A percentile compares a stretch with the other conserved stretches of the same genome.
These are phyloP conservation scores for Aspergillus bombycis DNA, from an alignment of 2,329 filamentous ascomycete genomes.

Conservation along the genomic window DNA sequence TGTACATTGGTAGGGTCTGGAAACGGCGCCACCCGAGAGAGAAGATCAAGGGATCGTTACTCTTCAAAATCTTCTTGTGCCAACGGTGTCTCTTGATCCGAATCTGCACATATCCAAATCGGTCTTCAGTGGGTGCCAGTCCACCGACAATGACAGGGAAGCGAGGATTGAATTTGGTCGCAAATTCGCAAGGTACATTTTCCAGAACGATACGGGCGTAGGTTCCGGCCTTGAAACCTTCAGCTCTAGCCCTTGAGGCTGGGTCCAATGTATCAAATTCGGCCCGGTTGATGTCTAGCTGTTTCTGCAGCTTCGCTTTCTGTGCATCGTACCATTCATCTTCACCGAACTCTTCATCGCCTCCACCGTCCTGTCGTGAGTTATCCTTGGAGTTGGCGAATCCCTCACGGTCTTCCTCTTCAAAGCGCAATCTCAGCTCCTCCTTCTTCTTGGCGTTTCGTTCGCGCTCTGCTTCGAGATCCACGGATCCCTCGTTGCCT, in stretches of 20 bases:
- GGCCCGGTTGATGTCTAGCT: conserved; percentile 92
- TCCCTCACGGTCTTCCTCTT: conserved; percentile 96
- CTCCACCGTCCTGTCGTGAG: conserved; percentile 69
- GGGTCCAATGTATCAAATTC: conserved; percentile 91
- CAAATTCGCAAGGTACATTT: conserved; percentile 88
- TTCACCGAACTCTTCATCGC: conserved; percentile 79
- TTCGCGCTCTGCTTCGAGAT: conserved; percentile 84
- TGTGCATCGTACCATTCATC: conserved; percentile 99
- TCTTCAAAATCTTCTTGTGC: conserved; percentile 99
- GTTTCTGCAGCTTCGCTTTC: conserved; percentile 92
- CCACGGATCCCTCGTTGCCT: conserved; percentile 40
- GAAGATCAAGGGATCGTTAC: conserved; percentile 95
- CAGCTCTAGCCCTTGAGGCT: conserved; percentile 76
- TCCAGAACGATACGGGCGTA: conserved; percentile 92
- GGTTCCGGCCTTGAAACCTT: conserved; percentile 88
- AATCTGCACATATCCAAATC: conserved; percentile 93
- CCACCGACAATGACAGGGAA: conserved; percentile 88
- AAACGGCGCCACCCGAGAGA: conserved; percentile 95
- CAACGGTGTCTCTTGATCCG: conserved; percentile 96
- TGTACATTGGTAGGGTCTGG: conserved; percentile 90
- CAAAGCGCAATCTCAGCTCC: conserved; percentile 90
- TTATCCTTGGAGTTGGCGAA: conserved; percentile 84
- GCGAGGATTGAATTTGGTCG: conserved; percentile 76
- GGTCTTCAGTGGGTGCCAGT: conserved; percentile 89
- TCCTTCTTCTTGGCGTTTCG: conserved; percentile 91